A percentile compares a stretch with the other conserved stretches of the same genome.
phyloP scores from a whole-genome alignment of 768 basidiomycete genomes.

The Gymnopilus junonius region DNA sequence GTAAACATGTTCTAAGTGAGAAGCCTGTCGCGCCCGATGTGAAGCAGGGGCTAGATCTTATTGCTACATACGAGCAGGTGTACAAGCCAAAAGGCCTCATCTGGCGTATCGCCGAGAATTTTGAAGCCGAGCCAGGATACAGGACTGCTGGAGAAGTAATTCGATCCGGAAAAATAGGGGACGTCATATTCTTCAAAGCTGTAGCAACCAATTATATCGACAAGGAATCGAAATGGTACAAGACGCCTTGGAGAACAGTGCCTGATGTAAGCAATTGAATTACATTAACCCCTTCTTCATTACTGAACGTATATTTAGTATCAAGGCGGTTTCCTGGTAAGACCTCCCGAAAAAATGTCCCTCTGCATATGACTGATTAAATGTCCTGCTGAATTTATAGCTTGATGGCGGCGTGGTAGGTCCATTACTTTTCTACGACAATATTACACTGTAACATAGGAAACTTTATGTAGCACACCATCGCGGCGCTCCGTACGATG shows the following conservation, averaged over 20 bases:
- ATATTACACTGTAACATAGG: not conserved
- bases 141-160: slow-evolving; percentile 53
- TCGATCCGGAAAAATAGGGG: slow-evolving; percentile 67
- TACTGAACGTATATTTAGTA: slow-evolving; percentile 47
- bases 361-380: not conserved
- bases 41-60: slow-evolving; percentile 61
- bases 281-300: slow-evolving; percentile 5
- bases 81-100: slow-evolving; percentile 72
- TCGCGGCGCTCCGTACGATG: slow-evolving; percentile 63
- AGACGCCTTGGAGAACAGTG: slow-evolving; percentile 82
- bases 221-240: slow-evolving; percentile 73
- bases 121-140: slow-evolving; percentile 66
- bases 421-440: slow-evolving; percentile 15
- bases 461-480: slow-evolving; percentile 55
- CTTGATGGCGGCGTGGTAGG: slow-evolving; percentile 81
- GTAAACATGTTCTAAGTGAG: slow-evolving; percentile 90
- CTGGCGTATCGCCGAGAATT: slow-evolving; percentile 86
- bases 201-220: slow-evolving; percentile 57
- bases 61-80: slow-evolving; percentile 64
- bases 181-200: slow-evolving; percentile 69
- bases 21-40: slow-evolving; percentile 84
- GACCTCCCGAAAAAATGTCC: slow-evolving; percentile 25
- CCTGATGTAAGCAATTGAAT: slow-evolving; percentile 63
- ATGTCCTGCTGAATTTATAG: slow-evolving; percentile 33
- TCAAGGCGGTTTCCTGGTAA: slow-evolving; percentile 82